Evolutionary conservation across 208 protist genomes (phyloP).

Genomic region (Trypanosoma theileri): DNA sequence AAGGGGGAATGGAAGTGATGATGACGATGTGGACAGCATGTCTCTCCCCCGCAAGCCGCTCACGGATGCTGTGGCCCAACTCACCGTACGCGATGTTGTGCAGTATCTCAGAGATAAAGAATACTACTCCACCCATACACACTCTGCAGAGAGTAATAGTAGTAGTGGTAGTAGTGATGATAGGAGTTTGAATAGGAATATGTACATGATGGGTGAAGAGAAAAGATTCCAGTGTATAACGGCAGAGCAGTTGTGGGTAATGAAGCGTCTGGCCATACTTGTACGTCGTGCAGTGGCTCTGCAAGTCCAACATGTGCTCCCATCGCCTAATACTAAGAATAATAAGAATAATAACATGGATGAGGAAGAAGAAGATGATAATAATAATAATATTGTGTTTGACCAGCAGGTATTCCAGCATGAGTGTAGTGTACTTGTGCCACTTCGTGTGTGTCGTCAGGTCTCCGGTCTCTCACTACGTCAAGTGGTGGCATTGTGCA

Average conservation of each 20-base stretch:
- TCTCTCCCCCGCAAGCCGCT: conserved; percentile 1
- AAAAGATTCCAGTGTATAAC: conserved; percentile 3
- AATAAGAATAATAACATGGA: not conserved
- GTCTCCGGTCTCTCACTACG: conserved; percentile 17
- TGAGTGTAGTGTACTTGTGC: conserved; percentile 24
- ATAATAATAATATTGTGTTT: conserved; percentile 2
- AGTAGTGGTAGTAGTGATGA: not conserved
- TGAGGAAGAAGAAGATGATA: not conserved
- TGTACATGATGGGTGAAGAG: too few species aligned
- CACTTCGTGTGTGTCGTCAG: conserved; percentile 16
- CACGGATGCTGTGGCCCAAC: not conserved
- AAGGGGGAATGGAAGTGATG: not conserved
- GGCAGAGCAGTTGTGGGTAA: conserved; percentile 22
- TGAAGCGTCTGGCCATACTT: conserved; percentile 8
- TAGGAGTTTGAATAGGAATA: not conserved
- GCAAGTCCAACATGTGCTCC: conserved; percentile 11
- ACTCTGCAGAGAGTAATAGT: not conserved
- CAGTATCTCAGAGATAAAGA: conserved; percentile 1
- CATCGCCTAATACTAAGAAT: not conserved
- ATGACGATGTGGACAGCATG: not conserved
- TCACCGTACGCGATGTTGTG: conserved; percentile 17
- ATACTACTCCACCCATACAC: not conserved
- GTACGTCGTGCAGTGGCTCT: conserved; percentile 19
- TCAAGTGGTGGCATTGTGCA: conserved; percentile 19
- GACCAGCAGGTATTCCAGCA: conserved; percentile 20